A percentile compares a stretch with the other conserved stretches of the same genome.
These are phyloP conservation scores for Epichloe glyceriae DNA, from an alignment of 2,329 filamentous ascomycete species.

Conservation along the genomic window DNA sequence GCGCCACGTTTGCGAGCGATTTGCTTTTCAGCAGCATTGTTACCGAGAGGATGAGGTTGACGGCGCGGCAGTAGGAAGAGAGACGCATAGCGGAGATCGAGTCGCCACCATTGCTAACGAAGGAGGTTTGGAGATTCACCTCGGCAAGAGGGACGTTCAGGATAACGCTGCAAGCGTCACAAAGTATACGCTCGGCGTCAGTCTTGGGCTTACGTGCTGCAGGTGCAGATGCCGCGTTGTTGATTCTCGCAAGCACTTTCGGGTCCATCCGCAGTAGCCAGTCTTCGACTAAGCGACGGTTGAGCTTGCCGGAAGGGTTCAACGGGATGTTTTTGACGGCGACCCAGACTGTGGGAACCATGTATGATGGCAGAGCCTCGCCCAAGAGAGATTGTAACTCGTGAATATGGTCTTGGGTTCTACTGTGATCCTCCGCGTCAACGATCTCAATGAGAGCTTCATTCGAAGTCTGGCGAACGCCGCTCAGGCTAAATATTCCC, in stretches of 20 bases:
- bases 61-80: slow-evolving; percentile 23
- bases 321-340: slow-evolving; percentile 6
- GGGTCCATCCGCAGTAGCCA: background rate
- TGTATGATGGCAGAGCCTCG: slow-evolving; percentile 1
- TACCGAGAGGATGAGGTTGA: slow-evolving; percentile 18
- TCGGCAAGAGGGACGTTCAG: slow-evolving; percentile 22
- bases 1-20: background rate
- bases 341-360: slow-evolving; percentile 1
- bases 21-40: slow-evolving; percentile 4
- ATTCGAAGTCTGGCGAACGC: background rate
- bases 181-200: slow-evolving; percentile 3
- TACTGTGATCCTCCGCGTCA: background rate
- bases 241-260: background rate
- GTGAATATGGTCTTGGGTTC: slow-evolving; percentile 4
- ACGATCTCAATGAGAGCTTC: background rate
- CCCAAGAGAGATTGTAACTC: slow-evolving; percentile 6
- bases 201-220: background rate
- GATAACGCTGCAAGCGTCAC: slow-evolving; percentile 25
- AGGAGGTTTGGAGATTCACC: slow-evolving; percentile 19
- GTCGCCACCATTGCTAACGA: slow-evolving; percentile 29
- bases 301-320: slow-evolving; percentile 8
- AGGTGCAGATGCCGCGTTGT: background rate
- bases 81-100: slow-evolving; percentile 31
- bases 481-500: background rate
- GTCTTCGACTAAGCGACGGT: slow-evolving; percentile 7